Conservation (phyloP, 1,284 basidiomycete genomes). For the Taiwanofungus camphoratus region DNA sequence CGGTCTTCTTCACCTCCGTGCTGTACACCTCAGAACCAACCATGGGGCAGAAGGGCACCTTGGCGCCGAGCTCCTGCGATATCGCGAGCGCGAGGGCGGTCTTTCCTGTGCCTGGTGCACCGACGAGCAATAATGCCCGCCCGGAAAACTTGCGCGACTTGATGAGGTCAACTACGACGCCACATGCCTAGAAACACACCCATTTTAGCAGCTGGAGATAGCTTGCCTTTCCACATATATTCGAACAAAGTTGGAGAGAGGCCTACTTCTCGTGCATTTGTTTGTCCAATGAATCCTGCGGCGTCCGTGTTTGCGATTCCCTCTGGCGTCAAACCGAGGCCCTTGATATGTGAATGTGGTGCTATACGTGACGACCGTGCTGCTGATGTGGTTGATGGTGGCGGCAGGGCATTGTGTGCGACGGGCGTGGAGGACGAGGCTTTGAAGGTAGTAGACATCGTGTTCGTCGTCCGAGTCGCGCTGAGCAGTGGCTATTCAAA, state of each 20-base stretch:
- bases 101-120: slow-evolving; percentile 91
- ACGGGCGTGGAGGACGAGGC: slow-evolving; percentile 45
- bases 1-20: slow-evolving; percentile 98
- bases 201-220: neutral
- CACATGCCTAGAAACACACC: slow-evolving; percentile 69
- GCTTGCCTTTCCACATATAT: neutral
- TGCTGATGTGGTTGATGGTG: slow-evolving; percentile 53
- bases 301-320: slow-evolving; percentile 71
- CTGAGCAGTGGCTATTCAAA: neutral
- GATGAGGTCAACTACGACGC: slow-evolving; percentile 86
- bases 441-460: slow-evolving; percentile 20
- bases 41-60: slow-evolving; percentile 98
- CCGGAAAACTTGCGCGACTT: slow-evolving; percentile 92
- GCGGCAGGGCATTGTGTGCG: slow-evolving; percentile 67
- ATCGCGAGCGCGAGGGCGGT: slow-evolving; percentile 93
- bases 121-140: slow-evolving; percentile 81
- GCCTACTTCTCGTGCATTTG: slow-evolving; percentile 82
- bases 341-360: slow-evolving; percentile 93
- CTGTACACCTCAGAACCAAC: slow-evolving; percentile 97
- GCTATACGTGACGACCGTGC: slow-evolving; percentile 84
- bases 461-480: slow-evolving; percentile 1
- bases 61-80: slow-evolving; percentile 89
- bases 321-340: slow-evolving; percentile 85
- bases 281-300: slow-evolving; percentile 91
- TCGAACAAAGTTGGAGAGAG: neutral